These are phyloP conservation scores for Primulina huaijiensis DNA, from an alignment of 257 asterid species.

Conservation along the genomic window DNA sequence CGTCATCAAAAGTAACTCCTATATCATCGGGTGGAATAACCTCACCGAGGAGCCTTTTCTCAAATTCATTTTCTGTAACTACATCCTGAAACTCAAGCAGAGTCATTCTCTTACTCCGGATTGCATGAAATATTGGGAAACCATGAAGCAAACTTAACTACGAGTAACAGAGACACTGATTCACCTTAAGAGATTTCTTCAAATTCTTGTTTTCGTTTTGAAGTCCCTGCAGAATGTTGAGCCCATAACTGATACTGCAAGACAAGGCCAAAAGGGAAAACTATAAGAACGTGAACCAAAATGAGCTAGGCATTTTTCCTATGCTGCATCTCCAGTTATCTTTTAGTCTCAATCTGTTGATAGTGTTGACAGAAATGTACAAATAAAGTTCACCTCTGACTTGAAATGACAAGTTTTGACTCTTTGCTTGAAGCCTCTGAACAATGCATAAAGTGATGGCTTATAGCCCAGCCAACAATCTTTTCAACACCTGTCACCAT, in stretches of 20 bases:
- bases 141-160: constrained; percentile 18
- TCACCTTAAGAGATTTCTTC: constrained; percentile 76
- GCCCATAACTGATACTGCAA: constrained; percentile 71
- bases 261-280: constrained; percentile 23
- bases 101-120: constrained; percentile 17
- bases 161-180: constrained; percentile 17
- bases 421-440: constrained; percentile 47
- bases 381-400: constrained; percentile 48
- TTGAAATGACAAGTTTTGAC: constrained; percentile 50
- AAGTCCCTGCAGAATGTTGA: constrained; percentile 62
- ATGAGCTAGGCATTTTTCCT: constrained; percentile 5
- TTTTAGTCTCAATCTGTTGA: constrained; percentile 7
- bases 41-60: constrained; percentile 77
- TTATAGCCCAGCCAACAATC: constrained; percentile 78
- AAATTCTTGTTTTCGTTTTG: constrained; percentile 67
- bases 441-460: constrained; percentile 74
- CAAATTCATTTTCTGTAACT: constrained; percentile 80
- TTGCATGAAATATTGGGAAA: constrained; percentile 23
- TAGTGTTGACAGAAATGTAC: constrained; percentile 12
- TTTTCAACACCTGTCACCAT: constrained; percentile 63
- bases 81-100: constrained; percentile 59
- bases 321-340: constrained; percentile 10
- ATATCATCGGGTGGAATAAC: constrained; percentile 85
- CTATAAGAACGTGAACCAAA: constrained; percentile 25
- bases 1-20: constrained; percentile 84